Evolutionary conservation across 768 basidiomycete genomes (phyloP).

Genomic region (Crassisporium funariophilum): DNA sequence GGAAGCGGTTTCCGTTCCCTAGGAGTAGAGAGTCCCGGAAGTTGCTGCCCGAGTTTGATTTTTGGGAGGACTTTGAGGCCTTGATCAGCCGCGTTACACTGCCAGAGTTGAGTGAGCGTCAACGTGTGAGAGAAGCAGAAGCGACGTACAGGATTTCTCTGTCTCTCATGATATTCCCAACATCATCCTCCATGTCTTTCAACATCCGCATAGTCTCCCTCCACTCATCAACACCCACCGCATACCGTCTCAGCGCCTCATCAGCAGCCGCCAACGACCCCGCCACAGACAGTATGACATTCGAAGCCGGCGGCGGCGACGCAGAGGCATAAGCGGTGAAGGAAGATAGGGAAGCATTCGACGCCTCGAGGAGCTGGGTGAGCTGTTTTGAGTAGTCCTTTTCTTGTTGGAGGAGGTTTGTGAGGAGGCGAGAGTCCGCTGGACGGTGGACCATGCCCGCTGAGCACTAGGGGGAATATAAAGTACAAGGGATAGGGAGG

Average conservation of each 20-base stretch:
- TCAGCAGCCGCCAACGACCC: constrained; percentile 64
- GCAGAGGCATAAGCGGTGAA: constrained; percentile 76
- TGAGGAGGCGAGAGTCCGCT: constrained; percentile 73
- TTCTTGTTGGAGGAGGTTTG: constrained; percentile 67
- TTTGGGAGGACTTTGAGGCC: constrained; percentile 62
- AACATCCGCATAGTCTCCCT: constrained; percentile 58
- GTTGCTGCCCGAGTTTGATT: constrained; percentile 35
- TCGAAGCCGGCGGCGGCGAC: constrained; percentile 55
- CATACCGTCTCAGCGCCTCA: constrained; percentile 66
- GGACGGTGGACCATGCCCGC: constrained; percentile 70
- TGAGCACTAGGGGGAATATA: no score
- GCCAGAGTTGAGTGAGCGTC: neutral
- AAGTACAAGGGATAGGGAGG: no score
- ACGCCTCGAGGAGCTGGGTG: constrained; percentile 54
- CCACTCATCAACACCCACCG: constrained; percentile 64
- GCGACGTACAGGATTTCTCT: constrained; percentile 76
- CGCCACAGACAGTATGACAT: constrained; percentile 60
- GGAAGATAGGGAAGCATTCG: constrained; percentile 61
- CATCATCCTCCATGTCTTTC: constrained; percentile 72
- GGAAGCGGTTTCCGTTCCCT: constrained; percentile 22
- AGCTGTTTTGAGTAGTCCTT: constrained; percentile 72
- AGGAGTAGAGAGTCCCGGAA: constrained; percentile 42
- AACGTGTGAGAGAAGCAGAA: neutral
- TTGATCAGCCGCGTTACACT: constrained; percentile 83
- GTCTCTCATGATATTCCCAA: constrained; percentile 69